Percentiles rank a stretch among this genome's conserved stretches.
phyloP scores from a whole-genome alignment of 192 early-diverging fungal genomes.

The Coemansia sp. region DNA sequence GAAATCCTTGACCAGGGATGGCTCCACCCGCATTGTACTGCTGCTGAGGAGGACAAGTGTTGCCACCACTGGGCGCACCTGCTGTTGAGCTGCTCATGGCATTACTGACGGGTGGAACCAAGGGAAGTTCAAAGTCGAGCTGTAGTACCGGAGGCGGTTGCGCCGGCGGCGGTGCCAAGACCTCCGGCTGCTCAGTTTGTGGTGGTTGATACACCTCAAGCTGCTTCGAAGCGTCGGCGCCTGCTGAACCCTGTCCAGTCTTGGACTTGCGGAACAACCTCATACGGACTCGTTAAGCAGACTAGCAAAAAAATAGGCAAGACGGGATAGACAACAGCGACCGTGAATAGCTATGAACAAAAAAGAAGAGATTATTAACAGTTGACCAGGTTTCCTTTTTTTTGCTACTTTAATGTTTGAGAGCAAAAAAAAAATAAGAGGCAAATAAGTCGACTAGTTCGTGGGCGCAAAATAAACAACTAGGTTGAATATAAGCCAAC shows the following conservation, averaged over 20 bases:
- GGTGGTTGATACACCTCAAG: not conserved
- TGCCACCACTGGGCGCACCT: not conserved
- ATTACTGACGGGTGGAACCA: conserved; percentile 12
- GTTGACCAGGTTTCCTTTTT: not conserved
- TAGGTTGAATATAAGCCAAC: not conserved
- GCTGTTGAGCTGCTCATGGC: conserved; percentile 1
- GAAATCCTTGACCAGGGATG: not conserved
- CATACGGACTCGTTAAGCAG: conserved; percentile 10
- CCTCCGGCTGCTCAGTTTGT: not conserved
- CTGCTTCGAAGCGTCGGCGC: not conserved
- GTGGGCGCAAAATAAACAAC: not conserved
- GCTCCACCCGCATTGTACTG: not conserved
- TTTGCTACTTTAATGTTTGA: not conserved
- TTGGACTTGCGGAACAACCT: conserved; percentile 54
- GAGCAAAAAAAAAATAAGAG: not conserved
- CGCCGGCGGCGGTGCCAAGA: not conserved
- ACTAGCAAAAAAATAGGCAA: not conserved
- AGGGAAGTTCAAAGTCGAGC: conserved; percentile 37
- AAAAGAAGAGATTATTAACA: not conserved
- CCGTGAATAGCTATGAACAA: not conserved
- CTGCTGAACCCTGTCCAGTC: conserved; percentile 6
- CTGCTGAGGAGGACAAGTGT: not conserved
- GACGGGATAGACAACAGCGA: not conserved
- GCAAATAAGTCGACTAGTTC: not conserved
- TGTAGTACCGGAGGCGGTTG: conserved; percentile 41